phyloP scores from a whole-genome alignment of 441 rosid species.

The California macrophylla region DNA sequence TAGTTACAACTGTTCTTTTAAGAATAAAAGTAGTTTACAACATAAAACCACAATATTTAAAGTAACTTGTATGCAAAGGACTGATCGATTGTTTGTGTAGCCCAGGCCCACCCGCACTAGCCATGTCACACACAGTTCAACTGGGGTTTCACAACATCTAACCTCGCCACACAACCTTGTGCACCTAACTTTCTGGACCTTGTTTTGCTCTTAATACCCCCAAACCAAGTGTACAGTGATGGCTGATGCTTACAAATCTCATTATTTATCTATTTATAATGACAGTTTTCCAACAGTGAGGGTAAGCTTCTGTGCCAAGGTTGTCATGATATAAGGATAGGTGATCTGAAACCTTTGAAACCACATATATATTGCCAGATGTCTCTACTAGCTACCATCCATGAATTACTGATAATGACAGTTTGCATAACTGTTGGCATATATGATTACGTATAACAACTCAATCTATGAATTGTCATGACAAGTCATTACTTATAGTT shows the following conservation, averaged over 20 bases:
- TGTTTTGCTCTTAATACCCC: background rate
- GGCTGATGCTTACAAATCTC: background rate
- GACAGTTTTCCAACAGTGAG: background rate
- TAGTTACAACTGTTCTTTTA: background rate
- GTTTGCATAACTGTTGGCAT: background rate
- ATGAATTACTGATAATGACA: background rate
- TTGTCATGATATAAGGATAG: background rate
- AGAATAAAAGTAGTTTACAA: background rate
- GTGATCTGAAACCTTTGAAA: background rate
- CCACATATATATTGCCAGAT: background rate
- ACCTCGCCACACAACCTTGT: background rate
- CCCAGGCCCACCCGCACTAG: background rate
- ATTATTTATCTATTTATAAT: background rate
- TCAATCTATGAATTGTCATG: background rate
- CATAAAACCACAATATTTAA: background rate
- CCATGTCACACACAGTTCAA: background rate
- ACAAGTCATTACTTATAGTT: background rate
- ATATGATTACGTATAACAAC: background rate
- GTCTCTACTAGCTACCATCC: background rate
- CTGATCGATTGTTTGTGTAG: background rate
- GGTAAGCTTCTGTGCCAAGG: background rate
- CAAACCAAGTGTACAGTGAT: background rate
- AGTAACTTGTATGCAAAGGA: background rate
- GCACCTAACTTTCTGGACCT: background rate
- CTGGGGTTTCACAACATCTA: background rate